These are phyloP conservation scores for Fusarium armeniacum DNA, from an alignment of 2,329 filamentous ascomycete species.

Conservation along the genomic window DNA sequence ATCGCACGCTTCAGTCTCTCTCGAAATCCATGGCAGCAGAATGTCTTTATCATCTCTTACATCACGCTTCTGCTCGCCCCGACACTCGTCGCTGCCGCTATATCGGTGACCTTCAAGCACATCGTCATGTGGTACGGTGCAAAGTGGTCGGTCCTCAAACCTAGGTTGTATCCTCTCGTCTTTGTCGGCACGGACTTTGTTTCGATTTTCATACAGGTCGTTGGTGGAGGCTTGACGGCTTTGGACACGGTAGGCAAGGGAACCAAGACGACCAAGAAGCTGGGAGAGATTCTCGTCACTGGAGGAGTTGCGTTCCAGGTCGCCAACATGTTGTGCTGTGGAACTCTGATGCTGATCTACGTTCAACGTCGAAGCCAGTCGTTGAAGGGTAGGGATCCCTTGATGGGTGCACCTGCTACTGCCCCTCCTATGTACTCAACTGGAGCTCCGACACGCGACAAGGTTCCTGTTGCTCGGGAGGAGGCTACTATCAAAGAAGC, in stretches of 20 bases:
- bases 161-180: conserved; percentile 62
- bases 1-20: conserved; percentile 56
- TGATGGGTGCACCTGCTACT: not conserved
- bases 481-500: conserved; percentile 35
- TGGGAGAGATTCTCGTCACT: conserved; percentile 42
- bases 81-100: conserved; percentile 60
- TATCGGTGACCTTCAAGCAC: conserved; percentile 63
- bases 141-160: conserved; percentile 57
- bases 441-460: not conserved
- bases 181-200: conserved; percentile 65
- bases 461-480: conserved; percentile 22
- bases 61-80: conserved; percentile 59
- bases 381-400: conserved; percentile 1
- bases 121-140: conserved; percentile 60
- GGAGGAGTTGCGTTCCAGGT: conserved; percentile 49
- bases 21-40: conserved; percentile 57
- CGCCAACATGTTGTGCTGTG: conserved; percentile 48
- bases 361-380: conserved; percentile 23
- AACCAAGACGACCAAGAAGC: conserved; percentile 11
- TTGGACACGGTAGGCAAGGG: conserved; percentile 28
- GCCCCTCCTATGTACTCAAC: conserved; percentile 4
- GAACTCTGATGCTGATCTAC: conserved; percentile 35
- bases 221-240: conserved; percentile 39
- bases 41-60: conserved; percentile 59
- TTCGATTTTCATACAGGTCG: conserved; percentile 52